Conservation (phyloP, 768 basidiomycete species). For the Hygrocybe punicea region DNA sequence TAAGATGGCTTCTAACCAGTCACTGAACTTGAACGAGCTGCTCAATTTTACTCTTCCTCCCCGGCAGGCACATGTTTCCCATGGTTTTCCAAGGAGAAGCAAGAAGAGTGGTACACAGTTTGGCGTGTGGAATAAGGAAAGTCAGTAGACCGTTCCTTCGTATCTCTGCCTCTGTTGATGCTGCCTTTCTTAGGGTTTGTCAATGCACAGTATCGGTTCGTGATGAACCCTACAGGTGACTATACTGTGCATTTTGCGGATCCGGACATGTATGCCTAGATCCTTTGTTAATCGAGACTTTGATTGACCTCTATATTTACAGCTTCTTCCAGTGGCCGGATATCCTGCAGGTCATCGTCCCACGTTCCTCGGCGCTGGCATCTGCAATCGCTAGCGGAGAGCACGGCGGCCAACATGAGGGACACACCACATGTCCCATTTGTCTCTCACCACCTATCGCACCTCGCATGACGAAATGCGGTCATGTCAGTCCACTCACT, state of each 20-base stretch:
- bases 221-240: conserved; percentile 87
- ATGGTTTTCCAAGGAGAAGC: conserved; percentile 68
- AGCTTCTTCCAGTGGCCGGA: conserved; percentile 97
- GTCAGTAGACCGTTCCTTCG: conserved; percentile 49
- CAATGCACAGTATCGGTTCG: conserved; percentile 94
- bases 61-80: conserved; percentile 59
- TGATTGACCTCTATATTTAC: conserved; percentile 14
- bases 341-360: conserved; percentile 91
- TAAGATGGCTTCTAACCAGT: conserved; percentile 68
- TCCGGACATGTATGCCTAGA: conserved; percentile 80
- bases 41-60: conserved; percentile 94
- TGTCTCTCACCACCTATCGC: conserved; percentile 89
- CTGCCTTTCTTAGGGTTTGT: conserved; percentile 66
- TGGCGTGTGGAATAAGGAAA: conserved; percentile 86
- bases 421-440: conserved; percentile 83
- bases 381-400: conserved; percentile 53
- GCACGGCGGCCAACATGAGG: conserved; percentile 47
- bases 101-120: conserved; percentile 61
- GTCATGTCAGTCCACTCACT: conserved; percentile 68
- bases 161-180: conserved; percentile 16
- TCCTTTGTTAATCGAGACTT: background rate
- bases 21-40: conserved; percentile 70
- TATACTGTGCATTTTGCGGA: conserved; percentile 97
- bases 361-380: conserved; percentile 72
- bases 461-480: conserved; percentile 94